phyloP scores from a whole-genome alignment of 305 asterid species.

The Rubia occidens region DNA sequence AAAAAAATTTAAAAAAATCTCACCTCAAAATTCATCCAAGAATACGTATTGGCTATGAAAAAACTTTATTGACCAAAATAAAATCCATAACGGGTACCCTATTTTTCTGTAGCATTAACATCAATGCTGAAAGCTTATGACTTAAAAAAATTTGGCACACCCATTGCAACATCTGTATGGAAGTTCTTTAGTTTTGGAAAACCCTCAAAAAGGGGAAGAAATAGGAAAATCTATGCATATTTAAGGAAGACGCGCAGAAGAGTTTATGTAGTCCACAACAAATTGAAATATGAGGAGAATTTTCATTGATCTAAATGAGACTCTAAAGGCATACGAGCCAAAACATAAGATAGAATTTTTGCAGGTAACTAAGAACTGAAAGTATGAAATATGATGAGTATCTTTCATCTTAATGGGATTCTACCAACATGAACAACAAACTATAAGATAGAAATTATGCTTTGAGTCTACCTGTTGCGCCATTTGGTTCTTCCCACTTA shows the following conservation, averaged over 20 bases:
- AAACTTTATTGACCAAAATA: not conserved
- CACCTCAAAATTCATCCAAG: not conserved
- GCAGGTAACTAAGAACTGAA: not conserved
- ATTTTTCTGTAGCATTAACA: not conserved
- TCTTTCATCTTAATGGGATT: not conserved
- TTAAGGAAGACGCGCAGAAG: not conserved
- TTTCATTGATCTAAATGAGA: conserved; percentile 2
- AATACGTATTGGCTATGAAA: not conserved
- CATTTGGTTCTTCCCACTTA: conserved; percentile 98
- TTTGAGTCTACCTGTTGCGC: conserved; percentile 63
- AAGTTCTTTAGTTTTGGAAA: not conserved
- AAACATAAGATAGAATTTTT: not conserved
- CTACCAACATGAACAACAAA: not conserved
- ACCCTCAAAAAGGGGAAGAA: not conserved
- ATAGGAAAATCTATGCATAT: not conserved
- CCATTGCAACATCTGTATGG: not conserved
- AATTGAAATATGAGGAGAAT: not conserved
- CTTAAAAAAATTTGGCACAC: not conserved
- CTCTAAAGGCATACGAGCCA: not conserved
- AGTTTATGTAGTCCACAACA: not conserved
- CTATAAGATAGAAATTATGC: not conserved
- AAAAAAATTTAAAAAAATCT: not conserved
- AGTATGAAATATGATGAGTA: not conserved
- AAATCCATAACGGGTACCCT: not conserved
- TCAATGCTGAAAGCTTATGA: not conserved